Evolutionary conservation across 1,284 basidiomycete species (phyloP).

Genomic region (Blastosporella zonata): DNA sequence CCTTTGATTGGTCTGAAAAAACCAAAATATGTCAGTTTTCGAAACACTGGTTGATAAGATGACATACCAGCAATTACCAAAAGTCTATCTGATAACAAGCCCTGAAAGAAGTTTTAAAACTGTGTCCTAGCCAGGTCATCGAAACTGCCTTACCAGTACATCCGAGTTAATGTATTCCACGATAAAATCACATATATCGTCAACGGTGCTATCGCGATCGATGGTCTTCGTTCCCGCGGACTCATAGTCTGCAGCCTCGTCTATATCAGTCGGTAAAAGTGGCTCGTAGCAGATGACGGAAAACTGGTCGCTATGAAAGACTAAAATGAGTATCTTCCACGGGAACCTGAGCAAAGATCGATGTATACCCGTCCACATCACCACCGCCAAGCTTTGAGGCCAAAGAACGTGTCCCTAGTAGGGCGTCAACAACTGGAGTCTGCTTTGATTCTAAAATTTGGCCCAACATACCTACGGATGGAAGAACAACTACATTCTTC

Average conservation of each 20-base stretch:
- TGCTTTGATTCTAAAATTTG: neutral
- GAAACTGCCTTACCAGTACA: conserved; percentile 48
- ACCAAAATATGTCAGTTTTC: neutral
- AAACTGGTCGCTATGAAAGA: conserved; percentile 47
- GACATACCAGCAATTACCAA: conserved; percentile 67
- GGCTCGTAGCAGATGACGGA: conserved; percentile 48
- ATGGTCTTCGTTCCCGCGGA: conserved; percentile 39
- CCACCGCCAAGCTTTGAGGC: conserved; percentile 70
- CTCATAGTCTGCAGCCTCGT: conserved; percentile 54
- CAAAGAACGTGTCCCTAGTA: conserved; percentile 56
- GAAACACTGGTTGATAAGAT: neutral
- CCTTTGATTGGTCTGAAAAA: conserved; percentile 17
- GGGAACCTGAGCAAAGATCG: neutral
- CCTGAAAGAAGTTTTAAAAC: conserved; percentile 36
- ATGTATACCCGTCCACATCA: conserved; percentile 66
- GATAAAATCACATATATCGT: conserved; percentile 79
- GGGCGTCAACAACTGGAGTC: neutral
- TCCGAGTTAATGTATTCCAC: conserved; percentile 83
- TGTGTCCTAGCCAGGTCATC: neutral
- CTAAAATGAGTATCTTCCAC: conserved; percentile 1
- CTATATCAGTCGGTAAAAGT: conserved; percentile 48
- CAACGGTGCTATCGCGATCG: conserved; percentile 56
- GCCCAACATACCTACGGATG: conserved; percentile 51
- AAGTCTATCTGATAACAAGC: conserved; percentile 64
- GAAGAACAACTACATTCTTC: conserved; percentile 72